phyloP scores from a whole-genome alignment of 1,284 basidiomycete genomes.

The Cryptococcus amylolentus region DNA sequence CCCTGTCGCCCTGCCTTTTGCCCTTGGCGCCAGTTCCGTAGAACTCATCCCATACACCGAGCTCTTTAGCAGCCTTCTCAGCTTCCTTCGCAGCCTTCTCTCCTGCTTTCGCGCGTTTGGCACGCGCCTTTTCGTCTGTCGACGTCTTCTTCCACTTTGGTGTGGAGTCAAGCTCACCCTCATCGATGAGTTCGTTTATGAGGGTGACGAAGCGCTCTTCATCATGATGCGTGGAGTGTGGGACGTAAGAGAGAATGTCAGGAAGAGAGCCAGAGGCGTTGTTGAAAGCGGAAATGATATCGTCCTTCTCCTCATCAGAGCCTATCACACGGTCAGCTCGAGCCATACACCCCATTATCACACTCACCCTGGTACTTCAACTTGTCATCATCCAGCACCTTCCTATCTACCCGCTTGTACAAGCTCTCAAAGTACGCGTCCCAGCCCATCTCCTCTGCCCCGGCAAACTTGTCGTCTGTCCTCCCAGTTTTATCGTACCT shows the following conservation, averaged over 20 bases:
- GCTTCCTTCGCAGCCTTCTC: slow-evolving; percentile 79
- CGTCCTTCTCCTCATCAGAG: slow-evolving; percentile 74
- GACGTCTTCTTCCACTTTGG: slow-evolving; percentile 64
- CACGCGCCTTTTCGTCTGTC: slow-evolving; percentile 69
- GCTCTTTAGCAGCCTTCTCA: slow-evolving; percentile 75
- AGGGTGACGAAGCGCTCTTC: slow-evolving; percentile 74
- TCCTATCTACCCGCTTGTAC: slow-evolving; percentile 78
- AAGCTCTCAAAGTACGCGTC: slow-evolving; percentile 85
- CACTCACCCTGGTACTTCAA: slow-evolving; percentile 78
- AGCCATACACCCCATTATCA: not conserved
- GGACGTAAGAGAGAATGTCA: slow-evolving; percentile 75
- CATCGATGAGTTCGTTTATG: slow-evolving; percentile 64
- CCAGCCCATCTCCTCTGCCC: slow-evolving; percentile 82
- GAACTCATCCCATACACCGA: slow-evolving; percentile 94
- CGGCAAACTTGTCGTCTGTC: slow-evolving; percentile 68
- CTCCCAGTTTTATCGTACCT: slow-evolving; percentile 78
- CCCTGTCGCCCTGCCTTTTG: slow-evolving; percentile 60
- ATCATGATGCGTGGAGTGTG: slow-evolving; percentile 75
- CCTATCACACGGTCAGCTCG: slow-evolving; percentile 52
- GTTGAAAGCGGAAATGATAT: slow-evolving; percentile 70
- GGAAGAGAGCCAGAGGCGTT: slow-evolving; percentile 66
- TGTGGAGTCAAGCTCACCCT: slow-evolving; percentile 58
- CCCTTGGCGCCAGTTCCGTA: slow-evolving; percentile 75
- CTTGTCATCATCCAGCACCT: slow-evolving; percentile 84
- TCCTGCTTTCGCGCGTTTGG: slow-evolving; percentile 68